These are phyloP conservation scores for Pseudozyma tsukubaensis DNA, from an alignment of 1,284 basidiomycete species.

Conservation along the genomic window DNA sequence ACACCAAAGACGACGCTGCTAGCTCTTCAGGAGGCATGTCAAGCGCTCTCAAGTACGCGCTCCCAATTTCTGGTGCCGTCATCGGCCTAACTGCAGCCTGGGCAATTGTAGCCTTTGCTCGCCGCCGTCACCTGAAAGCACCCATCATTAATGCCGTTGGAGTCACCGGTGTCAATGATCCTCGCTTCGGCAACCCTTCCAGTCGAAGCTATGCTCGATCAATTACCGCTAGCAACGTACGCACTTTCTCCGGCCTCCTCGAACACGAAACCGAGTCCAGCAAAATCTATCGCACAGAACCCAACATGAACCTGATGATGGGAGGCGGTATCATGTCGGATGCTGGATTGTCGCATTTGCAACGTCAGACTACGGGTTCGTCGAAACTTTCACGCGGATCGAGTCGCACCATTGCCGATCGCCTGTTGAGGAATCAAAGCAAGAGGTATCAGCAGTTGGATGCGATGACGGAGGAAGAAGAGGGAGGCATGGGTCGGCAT, in stretches of 20 bases:
- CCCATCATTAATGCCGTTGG: slow-evolving; percentile 31
- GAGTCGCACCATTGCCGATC: slow-evolving; percentile 19
- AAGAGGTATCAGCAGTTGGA: slow-evolving; percentile 34
- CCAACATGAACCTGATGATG: slow-evolving; percentile 44
- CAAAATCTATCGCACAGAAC: slow-evolving; percentile 34
- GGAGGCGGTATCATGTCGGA: slow-evolving; percentile 43
- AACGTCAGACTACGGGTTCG: slow-evolving; percentile 30
- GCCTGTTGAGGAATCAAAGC: slow-evolving; percentile 13
- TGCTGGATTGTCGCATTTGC: slow-evolving; percentile 33
- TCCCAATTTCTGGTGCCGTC: slow-evolving; percentile 43
- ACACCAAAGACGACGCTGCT: slow-evolving; percentile 11
- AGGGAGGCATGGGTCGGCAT: slow-evolving; percentile 13
- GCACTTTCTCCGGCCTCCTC: slow-evolving; percentile 4
- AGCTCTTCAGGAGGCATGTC: slow-evolving; percentile 5
- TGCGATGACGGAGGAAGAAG: slow-evolving; percentile 26
- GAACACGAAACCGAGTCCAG: slow-evolving; percentile 20
- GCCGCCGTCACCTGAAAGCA: slow-evolving; percentile 18
- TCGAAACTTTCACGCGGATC: slow-evolving; percentile 28
- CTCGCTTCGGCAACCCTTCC: slow-evolving; percentile 21
- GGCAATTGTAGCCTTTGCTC: slow-evolving; percentile 26
- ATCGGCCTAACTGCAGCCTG: slow-evolving; percentile 29
- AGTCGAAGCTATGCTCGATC: slow-evolving; percentile 2
- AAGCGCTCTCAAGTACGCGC: slow-evolving; percentile 35
- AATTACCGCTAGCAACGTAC: neutral
- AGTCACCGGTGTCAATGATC: slow-evolving; percentile 35